These are phyloP conservation scores for Rhizopogon roseolus DNA, from an alignment of 768 basidiomycete genomes.

Conservation along the genomic window DNA sequence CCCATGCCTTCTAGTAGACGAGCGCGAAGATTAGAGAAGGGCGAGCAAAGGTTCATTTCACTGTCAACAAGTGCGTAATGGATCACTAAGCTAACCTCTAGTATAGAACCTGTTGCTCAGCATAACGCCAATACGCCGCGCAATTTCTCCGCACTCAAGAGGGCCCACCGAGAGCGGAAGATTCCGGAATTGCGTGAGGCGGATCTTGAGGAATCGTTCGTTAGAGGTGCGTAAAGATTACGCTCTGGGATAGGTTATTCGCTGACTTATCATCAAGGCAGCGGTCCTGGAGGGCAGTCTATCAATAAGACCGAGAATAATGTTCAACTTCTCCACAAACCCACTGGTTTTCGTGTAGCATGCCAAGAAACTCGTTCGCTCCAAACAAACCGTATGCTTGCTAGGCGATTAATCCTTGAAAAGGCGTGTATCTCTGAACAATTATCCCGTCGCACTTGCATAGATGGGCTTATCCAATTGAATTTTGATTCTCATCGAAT, in stretches of 20 bases:
- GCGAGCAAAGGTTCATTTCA: slow-evolving; percentile 20
- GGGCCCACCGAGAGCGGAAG: slow-evolving; percentile 56
- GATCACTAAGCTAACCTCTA: slow-evolving; percentile 9
- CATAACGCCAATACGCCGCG: slow-evolving; percentile 24
- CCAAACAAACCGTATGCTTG: slow-evolving; percentile 70
- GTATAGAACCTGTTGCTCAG: slow-evolving; percentile 27
- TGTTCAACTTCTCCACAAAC: slow-evolving; percentile 85
- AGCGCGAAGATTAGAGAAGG: slow-evolving; percentile 40
- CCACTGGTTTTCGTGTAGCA: slow-evolving; percentile 79
- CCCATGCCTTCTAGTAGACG: slow-evolving; percentile 43
- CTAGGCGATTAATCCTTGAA: slow-evolving; percentile 67
- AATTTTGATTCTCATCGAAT: background rate
- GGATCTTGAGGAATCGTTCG: slow-evolving; percentile 85
- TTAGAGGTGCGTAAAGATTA: slow-evolving; percentile 56
- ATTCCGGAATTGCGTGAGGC: slow-evolving; percentile 68
- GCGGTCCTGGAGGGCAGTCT: slow-evolving; percentile 94
- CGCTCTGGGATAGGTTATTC: background rate
- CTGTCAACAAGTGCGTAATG: background rate
- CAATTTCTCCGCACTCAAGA: slow-evolving; percentile 70
- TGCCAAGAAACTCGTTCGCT: slow-evolving; percentile 90
- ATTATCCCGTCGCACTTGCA: background rate
- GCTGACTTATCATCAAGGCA: slow-evolving; percentile 43
- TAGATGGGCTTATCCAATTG: slow-evolving; percentile 13
- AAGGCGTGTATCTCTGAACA: slow-evolving; percentile 50
- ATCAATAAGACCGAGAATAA: slow-evolving; percentile 94